Base-by-base conservation (phyloP, 176 grass and related monocot genomes). In the Pontederia paniculata region DNA sequence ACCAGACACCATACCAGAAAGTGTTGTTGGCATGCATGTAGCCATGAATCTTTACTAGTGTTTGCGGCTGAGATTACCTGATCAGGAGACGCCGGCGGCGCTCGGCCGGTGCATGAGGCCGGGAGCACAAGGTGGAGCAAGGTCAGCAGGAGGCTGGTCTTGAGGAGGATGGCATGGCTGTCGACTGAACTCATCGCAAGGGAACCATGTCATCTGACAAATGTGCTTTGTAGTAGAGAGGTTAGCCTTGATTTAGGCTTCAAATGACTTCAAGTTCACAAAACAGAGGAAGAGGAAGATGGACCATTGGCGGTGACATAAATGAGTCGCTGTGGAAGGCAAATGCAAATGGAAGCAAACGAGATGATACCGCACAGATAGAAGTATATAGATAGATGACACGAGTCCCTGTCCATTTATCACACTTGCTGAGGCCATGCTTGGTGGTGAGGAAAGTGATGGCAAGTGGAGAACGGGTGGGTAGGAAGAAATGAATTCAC, bases 131-230 rank as follows among this genome's bases (percentile, higher is more conserved):
- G 59, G 45, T 22, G 19, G 10, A 62, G 17, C 18, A 62, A 43
- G 1, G 59, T 43, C 4, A 58, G 16, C 17, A 58, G 12, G 23
- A 58, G 25, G 55, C 55, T 19, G 12, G 55, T 42, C 45, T 12
- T 16, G 42, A 46, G 25, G 59, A 62, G 21, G 21, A 20, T 8
- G 15, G 17, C 59, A 62, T 62, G 42, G 42, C 59, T 62, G 17
- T 37, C 28, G 28, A 62, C 42, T 45, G 42, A 6, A 10, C 59
- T 46, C 59, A 62, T 62, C 3, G 42, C 22, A 45, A 62, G 44
- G 11, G 42, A 19, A 62, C 42, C 59, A 21, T 62, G n/a, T 62
- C 58, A 62, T 62, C 10, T 14, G n/a, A 41, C 58, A 46, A 21
- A 43, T 14, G 43, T 37, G 28, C 28, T 37, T 37, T 37, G 28